These are phyloP conservation scores for Epichloe typhina DNA, from an alignment of 2,329 filamentous ascomycete genomes.

Conservation along the genomic window DNA sequence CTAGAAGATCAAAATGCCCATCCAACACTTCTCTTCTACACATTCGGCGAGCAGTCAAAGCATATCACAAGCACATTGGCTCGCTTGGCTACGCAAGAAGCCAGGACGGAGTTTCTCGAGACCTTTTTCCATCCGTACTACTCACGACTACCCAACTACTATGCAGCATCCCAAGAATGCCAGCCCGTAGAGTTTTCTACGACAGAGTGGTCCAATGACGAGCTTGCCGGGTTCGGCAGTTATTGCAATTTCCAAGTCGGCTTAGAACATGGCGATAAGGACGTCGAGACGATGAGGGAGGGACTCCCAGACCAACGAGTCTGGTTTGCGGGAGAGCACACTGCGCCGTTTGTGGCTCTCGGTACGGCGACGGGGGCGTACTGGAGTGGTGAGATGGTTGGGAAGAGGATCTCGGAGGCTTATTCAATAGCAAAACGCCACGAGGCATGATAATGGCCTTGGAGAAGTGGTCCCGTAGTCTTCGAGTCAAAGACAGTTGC, in stretches of 20 bases:
- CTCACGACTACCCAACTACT: slow-evolving; percentile 58
- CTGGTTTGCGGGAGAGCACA: slow-evolving; percentile 87
- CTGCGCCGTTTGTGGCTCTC: slow-evolving; percentile 75
- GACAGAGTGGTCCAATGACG: slow-evolving; percentile 67
- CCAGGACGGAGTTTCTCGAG: slow-evolving; percentile 42
- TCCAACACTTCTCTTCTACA: slow-evolving; percentile 78
- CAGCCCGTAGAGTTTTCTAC: slow-evolving; percentile 50
- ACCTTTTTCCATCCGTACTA: slow-evolving; percentile 67
- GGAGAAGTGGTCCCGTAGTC: not conserved
- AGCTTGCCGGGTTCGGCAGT: slow-evolving; percentile 66
- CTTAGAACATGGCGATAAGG: slow-evolving; percentile 52
- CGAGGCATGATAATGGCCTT: not conserved
- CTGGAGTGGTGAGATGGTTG: slow-evolving; percentile 78
- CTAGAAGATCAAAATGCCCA: slow-evolving; percentile 47
- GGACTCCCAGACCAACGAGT: slow-evolving; percentile 54
- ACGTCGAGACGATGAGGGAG: slow-evolving; percentile 52
- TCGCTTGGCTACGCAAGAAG: slow-evolving; percentile 26
- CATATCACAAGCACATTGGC: slow-evolving; percentile 36
- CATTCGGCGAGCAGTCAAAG: slow-evolving; percentile 48
- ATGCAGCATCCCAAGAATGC: slow-evolving; percentile 38
- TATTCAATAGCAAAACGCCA: slow-evolving; percentile 26
- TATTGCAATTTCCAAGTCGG: slow-evolving; percentile 81
- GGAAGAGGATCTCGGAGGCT: slow-evolving; percentile 43
- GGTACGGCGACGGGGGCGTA: slow-evolving; percentile 86
- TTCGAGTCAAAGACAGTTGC: not conserved